Conservation (phyloP, 2,329 filamentous ascomycete genomes). For the Penicillium sp. region DNA sequence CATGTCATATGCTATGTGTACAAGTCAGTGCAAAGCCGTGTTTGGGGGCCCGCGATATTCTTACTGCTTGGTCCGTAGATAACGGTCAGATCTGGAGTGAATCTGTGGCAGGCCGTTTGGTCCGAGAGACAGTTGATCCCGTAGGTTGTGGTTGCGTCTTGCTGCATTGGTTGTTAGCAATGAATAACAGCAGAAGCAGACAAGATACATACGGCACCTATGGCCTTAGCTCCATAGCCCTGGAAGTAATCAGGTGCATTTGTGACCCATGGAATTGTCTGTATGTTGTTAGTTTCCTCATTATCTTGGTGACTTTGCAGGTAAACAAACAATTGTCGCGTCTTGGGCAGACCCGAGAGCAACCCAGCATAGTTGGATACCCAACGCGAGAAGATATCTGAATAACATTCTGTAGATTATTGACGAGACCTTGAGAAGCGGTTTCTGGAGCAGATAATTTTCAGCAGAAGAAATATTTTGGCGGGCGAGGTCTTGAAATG, state of each 20-base stretch:
- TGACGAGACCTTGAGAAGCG: neutral
- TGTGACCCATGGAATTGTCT: slow-evolving; percentile 6
- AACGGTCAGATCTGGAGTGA: slow-evolving; percentile 4
- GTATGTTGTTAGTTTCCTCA: neutral
- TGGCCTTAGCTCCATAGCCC: slow-evolving; percentile 3
- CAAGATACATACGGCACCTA: neutral
- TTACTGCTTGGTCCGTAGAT: slow-evolving; percentile 2
- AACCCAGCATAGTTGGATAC: slow-evolving; percentile 1
- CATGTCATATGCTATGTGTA: slow-evolving; percentile 1
- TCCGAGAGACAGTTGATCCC: slow-evolving; percentile 5
- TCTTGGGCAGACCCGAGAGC: neutral
- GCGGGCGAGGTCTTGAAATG: neutral
- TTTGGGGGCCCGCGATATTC: neutral
- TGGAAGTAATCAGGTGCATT: slow-evolving; percentile 5
- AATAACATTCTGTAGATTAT: neutral
- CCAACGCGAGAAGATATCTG: neutral
- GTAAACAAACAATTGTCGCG: slow-evolving; percentile 2
- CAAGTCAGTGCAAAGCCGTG: neutral
- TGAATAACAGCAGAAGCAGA: neutral
- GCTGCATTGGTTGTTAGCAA: neutral
- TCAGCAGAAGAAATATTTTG: neutral
- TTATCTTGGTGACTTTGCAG: neutral
- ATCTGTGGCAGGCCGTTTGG: neutral
- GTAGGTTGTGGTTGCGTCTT: slow-evolving; percentile 1
- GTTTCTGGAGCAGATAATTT: neutral